Evolutionary conservation across 2,329 filamentous ascomycete genomes (phyloP), one percentile per base, ranked within the genome.

Genomic region (Triangularia setosa): DNA sequence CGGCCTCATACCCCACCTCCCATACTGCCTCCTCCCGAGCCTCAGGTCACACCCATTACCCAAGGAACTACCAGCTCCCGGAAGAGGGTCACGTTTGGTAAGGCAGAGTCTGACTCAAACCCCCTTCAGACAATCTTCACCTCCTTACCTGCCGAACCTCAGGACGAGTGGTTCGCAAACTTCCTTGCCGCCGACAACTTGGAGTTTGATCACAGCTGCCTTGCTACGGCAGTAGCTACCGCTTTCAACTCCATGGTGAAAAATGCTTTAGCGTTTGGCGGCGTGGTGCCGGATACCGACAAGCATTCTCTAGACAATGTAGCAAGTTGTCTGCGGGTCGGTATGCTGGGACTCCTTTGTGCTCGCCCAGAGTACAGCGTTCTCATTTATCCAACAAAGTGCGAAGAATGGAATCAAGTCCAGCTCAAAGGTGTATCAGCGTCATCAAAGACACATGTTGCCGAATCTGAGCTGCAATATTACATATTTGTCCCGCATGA

Each of bases 301-400:
- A 62, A 68, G 1, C 21, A 58, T 3, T 56, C 48, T 8, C 23
- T 82, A 12, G 68, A 69, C 2, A 69, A 60, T 11, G 67, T 78
- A 23, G 72, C 75, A 4, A 70, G 74, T 21, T 73, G 75, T 53
- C 73, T 84, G 2, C 70, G 68, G 24, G 56, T 74, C 3, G 75
- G 74, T 8, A 73, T 75, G 7, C 71, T 78, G 2, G 80, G 77
- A 0, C 67, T 80, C 1, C 69, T 79, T 9, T 75, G 73, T 35
- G 68, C 75, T 21, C 61, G 68, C 16, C 66, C 71, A 3, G 64
- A 72, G 11, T 76, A 73, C 30, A 78, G 74, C 59, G 66, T 83
- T 18, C 58, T 84, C 4, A 52, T 83, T 0, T 79, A 79, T 58
- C 76, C 79, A 1, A 64, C 73, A 1, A 71, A 70, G 25, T 77